These are phyloP conservation scores for Diplodia corticola DNA, from an alignment of 2,329 filamentous ascomycete genomes.

Conservation along the genomic window DNA sequence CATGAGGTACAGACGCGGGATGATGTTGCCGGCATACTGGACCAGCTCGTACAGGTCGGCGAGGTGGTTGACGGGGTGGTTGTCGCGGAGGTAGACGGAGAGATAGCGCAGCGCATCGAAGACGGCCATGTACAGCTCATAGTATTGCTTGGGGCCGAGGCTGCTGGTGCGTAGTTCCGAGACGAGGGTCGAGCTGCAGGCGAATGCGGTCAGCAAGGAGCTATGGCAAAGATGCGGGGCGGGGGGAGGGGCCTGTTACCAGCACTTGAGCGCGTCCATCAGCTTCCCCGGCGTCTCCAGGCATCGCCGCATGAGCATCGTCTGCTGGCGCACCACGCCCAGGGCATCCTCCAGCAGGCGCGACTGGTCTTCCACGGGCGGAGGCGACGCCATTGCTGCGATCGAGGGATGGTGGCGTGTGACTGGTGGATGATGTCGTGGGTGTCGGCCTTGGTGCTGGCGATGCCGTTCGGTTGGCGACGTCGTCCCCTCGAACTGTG, in stretches of 20 bases:
- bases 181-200: constrained; percentile 83
- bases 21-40: constrained; percentile 97
- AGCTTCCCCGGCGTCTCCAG: constrained; percentile 96
- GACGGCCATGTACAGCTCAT: constrained; percentile 98
- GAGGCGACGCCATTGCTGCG: constrained; percentile 50
- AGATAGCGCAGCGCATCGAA: constrained; percentile 97
- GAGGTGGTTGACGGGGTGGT: constrained; percentile 95
- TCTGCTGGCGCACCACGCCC: constrained; percentile 95
- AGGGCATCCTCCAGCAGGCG: constrained; percentile 96
- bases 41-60: constrained; percentile 97
- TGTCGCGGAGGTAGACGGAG: constrained; percentile 93
- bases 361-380: constrained; percentile 62
- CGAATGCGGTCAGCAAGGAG: constrained; percentile 24
- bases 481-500: constrained; percentile 16
- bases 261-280: constrained; percentile 99
- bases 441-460: constrained; percentile 13
- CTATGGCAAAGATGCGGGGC: not conserved
- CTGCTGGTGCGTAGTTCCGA: constrained; percentile 98
- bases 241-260: constrained; percentile 55
- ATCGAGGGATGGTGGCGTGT: constrained; percentile 49
- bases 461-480: constrained; percentile 23
- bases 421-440: constrained; percentile 21
- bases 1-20: constrained; percentile 96
- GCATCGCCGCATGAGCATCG: constrained; percentile 94
- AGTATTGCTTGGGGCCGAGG: constrained; percentile 98